Base-by-base conservation (phyloP, 805 yeast species). In the Maudiozyma serrabonitensis region DNA sequence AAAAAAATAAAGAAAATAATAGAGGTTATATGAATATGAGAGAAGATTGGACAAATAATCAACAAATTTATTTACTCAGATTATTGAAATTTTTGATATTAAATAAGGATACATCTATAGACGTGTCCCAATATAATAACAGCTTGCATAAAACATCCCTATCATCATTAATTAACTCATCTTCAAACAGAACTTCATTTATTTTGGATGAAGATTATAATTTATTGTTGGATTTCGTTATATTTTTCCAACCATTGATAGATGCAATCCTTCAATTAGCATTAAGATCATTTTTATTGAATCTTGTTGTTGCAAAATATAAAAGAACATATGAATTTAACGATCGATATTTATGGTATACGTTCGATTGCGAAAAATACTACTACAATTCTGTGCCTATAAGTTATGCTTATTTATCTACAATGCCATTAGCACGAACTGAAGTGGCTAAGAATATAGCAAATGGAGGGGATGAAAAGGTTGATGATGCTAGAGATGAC, bases 211-310 rank as follows among this genome's bases (percentile, higher is more conserved):
- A 45, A 15, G n/a, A 38, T n/a, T 52, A 52, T 32, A 49, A 54
- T 41, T 28, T 59, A 32, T 45, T 54, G 13, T 11, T 57, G 21
- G 50, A 46, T 23, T 59, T 56, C 12, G 21, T 52, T 18, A 38
- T 31, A 6, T 38, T 34, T 23, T 43, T 52, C 40, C 43, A 40
- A 32, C 49, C 48, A 25, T 19, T 18, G 4, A 41, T 48, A 9
- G 31, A 38, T n/a, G 18, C 39, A 2, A 4, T 48, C 13, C 18
- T 44, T 16, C 9, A 28, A 41, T 15, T 35, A 32, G 8, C 44
- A 18, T 21, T 32, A 31, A 15, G 50, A 43, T 38, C 32, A 25
- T 32, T 28, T 34, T 18, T 47, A 28, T n/a, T 57, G 11, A 45
- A 34, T 25, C 39, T 46, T n/a, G 48, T 48, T 21, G 42, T 57